These are phyloP conservation scores for Rhinocladiella similis DNA, from an alignment of 2,329 filamentous ascomycete genomes.

Conservation along the genomic window DNA sequence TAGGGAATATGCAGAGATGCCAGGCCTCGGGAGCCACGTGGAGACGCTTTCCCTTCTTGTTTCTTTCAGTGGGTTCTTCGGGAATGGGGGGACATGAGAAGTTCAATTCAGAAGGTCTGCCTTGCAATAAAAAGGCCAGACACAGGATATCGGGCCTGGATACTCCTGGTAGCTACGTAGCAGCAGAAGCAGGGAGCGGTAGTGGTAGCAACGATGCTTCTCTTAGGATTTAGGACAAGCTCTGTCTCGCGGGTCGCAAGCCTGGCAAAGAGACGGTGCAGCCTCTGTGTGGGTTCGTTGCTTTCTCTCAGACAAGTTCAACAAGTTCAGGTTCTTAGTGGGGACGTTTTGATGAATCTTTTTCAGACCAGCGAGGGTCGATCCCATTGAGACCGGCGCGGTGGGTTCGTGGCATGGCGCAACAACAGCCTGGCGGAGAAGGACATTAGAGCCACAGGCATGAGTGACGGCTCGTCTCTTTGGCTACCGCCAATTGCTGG, in stretches of 20 bases:
- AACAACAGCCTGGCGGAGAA: conserved; percentile 6
- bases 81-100: conserved; percentile 10
- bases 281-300: neutral
- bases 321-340: conserved; percentile 3
- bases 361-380: conserved; percentile 10
- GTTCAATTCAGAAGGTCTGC: conserved; percentile 12
- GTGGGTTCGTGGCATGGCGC: conserved; percentile 22
- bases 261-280: conserved; percentile 1
- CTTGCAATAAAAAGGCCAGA: conserved; percentile 5
- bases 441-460: neutral
- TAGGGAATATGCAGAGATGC: conserved; percentile 9
- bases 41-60: conserved; percentile 14
- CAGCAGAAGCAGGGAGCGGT: neutral
- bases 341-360: conserved; percentile 9
- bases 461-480: conserved; percentile 1
- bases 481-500: neutral
- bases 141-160: neutral
- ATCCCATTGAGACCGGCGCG: conserved; percentile 21
- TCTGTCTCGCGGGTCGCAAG: neutral
- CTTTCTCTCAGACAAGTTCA: conserved; percentile 5
- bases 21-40: conserved; percentile 22
- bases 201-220: neutral
- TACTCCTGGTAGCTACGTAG: neutral
- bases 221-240: neutral
- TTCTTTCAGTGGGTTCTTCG: conserved; percentile 10